Percentiles rank a stretch among this genome's conserved stretches.
Evolutionary conservation across 139 green algal species (phyloP).

Genomic region (Gonium pectorale): DNA sequence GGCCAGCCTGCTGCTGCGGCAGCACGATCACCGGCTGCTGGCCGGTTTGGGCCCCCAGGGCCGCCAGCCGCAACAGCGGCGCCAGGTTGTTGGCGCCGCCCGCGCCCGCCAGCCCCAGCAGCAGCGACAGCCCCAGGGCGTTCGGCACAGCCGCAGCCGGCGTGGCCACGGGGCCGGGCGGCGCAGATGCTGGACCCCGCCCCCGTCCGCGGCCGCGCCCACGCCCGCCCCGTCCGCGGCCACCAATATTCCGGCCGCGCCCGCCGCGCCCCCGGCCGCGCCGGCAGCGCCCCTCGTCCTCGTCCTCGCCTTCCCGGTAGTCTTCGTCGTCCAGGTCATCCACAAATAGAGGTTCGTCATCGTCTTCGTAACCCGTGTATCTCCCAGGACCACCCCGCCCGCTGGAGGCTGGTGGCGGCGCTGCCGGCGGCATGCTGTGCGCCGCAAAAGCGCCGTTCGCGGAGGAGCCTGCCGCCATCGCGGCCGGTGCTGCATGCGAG

Average conservation of each 20-base stretch:
- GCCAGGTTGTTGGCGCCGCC: too few relatives aligned
- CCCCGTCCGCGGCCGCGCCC: neutral
- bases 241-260: neutral
- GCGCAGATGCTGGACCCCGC: neutral
- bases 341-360: neutral
- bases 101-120: neutral
- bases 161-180: too few relatives aligned
- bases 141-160: neutral
- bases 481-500: too few relatives aligned
- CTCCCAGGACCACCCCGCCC: too few relatives aligned
- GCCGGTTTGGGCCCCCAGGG: too few relatives aligned
- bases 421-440: too few relatives aligned
- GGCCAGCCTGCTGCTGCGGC: neutral
- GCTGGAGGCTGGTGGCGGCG: too few relatives aligned
- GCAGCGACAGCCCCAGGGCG: neutral
- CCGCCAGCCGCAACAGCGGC: too few relatives aligned
- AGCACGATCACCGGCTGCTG: neutral
- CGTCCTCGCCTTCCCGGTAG: slow-evolving; percentile 11
- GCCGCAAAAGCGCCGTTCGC: too few relatives aligned
- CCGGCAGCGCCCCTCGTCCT: slow-evolving; percentile 25
- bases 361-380: neutral
- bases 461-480: too few relatives aligned
- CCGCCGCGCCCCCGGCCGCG: neutral
- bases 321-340: slow-evolving; percentile 30
- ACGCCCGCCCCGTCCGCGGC: neutral